Conservation (phyloP, 176 grass and related monocot genomes). For the Carex parvula region DNA sequence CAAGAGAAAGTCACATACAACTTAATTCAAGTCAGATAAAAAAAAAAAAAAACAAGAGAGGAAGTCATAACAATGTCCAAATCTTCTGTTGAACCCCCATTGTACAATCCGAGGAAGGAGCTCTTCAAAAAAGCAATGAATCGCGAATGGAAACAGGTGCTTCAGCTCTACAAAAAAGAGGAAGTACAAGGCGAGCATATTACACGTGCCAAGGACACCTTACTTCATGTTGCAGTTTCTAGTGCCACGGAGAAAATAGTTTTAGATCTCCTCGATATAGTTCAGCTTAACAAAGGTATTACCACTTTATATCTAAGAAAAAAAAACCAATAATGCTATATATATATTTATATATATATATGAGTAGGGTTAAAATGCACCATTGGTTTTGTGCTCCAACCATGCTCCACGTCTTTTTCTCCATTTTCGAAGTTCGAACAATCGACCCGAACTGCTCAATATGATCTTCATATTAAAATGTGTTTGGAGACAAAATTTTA, state of each 20-base stretch:
- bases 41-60: neutral
- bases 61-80: neutral
- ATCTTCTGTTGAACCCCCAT: neutral
- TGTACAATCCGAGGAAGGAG: neutral
- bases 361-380: too few species aligned
- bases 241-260: neutral
- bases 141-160: neutral
- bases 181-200: neutral
- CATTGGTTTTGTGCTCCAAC: too few species aligned
- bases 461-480: too few species aligned
- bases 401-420: too few species aligned
- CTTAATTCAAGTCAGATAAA: neutral
- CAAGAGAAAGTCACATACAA: neutral
- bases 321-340: neutral
- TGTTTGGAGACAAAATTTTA: too few species aligned
- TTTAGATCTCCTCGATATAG: neutral
- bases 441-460: too few species aligned
- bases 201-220: neutral
- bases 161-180: neutral
- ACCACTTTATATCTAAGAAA: neutral
- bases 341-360: too few species aligned
- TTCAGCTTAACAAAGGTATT: neutral
- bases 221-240: constrained; percentile 2
- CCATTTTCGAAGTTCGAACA: too few species aligned
- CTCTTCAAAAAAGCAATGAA: neutral